phyloP scores from a whole-genome alignment of 108 stramenopile species.

The Conticribra weissflogii region DNA sequence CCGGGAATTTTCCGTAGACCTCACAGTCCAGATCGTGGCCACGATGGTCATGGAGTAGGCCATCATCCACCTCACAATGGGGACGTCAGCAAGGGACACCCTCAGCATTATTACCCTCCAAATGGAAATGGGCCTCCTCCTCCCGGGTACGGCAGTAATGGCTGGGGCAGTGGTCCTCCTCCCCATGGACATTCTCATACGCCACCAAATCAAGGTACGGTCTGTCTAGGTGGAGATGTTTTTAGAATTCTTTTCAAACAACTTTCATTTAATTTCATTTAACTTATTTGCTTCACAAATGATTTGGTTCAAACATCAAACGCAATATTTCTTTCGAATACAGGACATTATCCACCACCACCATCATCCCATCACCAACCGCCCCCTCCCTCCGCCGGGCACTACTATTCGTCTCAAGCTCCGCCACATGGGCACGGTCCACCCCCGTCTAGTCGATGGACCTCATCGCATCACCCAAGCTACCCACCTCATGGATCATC shows the following conservation, averaged over 20 bases:
- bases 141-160: neutral
- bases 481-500: constrained; percentile 11
- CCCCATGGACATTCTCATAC: neutral
- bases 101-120: neutral
- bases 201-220: too few species aligned
- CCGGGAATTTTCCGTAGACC: constrained; percentile 19
- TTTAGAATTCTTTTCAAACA: too few species aligned
- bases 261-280: too few species aligned
- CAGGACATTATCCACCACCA: neutral
- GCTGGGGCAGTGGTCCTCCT: neutral
- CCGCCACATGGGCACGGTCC: constrained; percentile 25
- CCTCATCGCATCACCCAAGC: constrained; percentile 13
- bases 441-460: constrained; percentile 29
- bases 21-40: constrained; percentile 2
- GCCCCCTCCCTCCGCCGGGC: constrained; percentile 11
- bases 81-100: neutral
- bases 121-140: neutral
- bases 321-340: neutral
- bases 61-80: neutral
- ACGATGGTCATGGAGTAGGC: neutral
- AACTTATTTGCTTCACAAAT: too few species aligned
- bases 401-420: constrained; percentile 32
- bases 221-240: too few species aligned
- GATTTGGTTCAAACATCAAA: neutral
- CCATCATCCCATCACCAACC: constrained; percentile 15